Conservation (phyloP, 169 alveolate species). For the Miamiensis avidus region DNA sequence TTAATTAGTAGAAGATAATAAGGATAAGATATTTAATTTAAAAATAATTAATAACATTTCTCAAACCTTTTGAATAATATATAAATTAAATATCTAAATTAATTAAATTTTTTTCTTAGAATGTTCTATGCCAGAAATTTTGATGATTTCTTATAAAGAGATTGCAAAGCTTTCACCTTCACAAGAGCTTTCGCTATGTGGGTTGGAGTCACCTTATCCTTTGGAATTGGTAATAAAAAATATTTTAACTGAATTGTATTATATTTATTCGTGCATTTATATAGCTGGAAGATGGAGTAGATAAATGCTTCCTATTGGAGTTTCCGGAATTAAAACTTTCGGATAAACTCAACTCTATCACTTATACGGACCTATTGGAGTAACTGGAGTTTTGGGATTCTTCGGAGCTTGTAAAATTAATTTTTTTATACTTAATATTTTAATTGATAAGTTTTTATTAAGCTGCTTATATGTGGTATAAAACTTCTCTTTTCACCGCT, state of each 20-base stretch:
- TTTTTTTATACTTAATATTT: no score
- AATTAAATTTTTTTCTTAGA: neutral
- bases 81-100: no score
- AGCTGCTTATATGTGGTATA: constrained; percentile 43
- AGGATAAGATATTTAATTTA: no score
- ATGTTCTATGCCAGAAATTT: constrained; percentile 41
- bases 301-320: constrained; percentile 41
- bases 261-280: neutral
- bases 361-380: constrained; percentile 23
- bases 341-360: constrained; percentile 18
- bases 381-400: constrained; percentile 13
- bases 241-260: neutral
- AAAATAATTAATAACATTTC: no score
- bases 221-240: constrained; percentile 25
- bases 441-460: neutral
- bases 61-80: no score
- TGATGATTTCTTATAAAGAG: constrained; percentile 50
- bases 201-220: constrained; percentile 30
- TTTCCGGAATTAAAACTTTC: constrained; percentile 35
- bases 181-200: constrained; percentile 45
- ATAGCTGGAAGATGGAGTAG: constrained; percentile 34
- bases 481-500: constrained; percentile 39
- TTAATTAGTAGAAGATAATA: no score
- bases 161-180: constrained; percentile 42
- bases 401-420: constrained; percentile 1